Evolutionary conservation across 306 rosid species (phyloP), one percentile per base, ranked within the genome.

Genomic region (Pterocarpus santalinus): DNA sequence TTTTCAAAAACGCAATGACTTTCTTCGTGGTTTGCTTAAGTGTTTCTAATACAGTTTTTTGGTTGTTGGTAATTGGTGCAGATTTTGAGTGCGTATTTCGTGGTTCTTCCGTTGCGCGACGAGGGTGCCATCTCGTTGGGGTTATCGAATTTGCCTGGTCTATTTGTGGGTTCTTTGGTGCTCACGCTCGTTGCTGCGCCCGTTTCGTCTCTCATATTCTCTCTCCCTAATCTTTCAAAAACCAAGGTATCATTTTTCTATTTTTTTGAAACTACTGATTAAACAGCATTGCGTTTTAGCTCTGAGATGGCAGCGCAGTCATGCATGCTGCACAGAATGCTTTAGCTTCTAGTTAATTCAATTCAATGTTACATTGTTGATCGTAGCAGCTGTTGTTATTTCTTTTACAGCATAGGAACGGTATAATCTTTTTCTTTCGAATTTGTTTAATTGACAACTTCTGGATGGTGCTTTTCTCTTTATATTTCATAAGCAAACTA

Each of bases 41-140:
- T 55, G 33, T 22, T 39, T 22, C 51, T 14, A 16, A 43, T 38
- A 4, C 65, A 28, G 28, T 46, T 0, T 79, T 15, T 73, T 5
- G 15, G 30, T 16, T 55, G 5, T 55, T 7, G 15, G 14, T 36
- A 2, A 5, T 79, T 28, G 8, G 35, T 82, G 69, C 87, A 95
- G 99, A 90, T 95, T 86, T 79, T 95, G 93, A 90, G 99, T 88
- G 93, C 99, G 9, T 95, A 93, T 82, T 95, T 95, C 75, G 94
- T 95, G 41, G 92, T 95, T 82, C 95, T 95, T 83, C 99, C 99
- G 3, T 83, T 95, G 91, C 97, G 99, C 0, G 99, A 95, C 51
- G 99, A 95, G 69, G 98, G 97, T 56, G 99, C 94, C 4, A 93
- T 95, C 80, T 93, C 99, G 1, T 56, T 95, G 49, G 99, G 99